Conservation (phyloP, 495 filamentous ascomycete genomes). For the Neurospora sp. region DNA sequence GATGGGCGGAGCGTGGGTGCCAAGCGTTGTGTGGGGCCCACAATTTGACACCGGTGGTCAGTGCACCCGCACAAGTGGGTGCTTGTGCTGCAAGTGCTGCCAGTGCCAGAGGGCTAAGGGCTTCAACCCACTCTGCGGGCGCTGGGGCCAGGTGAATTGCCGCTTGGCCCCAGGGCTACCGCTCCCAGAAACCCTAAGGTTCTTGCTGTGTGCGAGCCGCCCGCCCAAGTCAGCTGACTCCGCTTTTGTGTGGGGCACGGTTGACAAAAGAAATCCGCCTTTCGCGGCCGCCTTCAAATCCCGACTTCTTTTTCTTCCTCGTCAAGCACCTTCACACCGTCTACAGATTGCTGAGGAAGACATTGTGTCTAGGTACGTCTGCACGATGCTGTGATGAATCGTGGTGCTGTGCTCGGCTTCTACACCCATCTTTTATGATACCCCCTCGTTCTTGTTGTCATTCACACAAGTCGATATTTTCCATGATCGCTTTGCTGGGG, state of each 20-base stretch:
- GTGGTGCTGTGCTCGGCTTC: conserved; percentile 10
- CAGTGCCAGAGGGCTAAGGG: neutral
- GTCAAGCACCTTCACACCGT: conserved; percentile 32
- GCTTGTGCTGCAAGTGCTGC: neutral
- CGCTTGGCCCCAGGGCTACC: conserved; percentile 17
- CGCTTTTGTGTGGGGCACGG: conserved; percentile 18
- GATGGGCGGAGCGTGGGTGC: conserved; percentile 3
- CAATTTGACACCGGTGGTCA: neutral
- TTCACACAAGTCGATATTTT: neutral
- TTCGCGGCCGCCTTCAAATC: conserved; percentile 12
- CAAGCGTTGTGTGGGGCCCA: conserved; percentile 4
- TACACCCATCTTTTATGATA: conserved; percentile 16
- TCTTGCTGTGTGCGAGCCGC: neutral
- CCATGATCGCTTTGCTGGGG: neutral
- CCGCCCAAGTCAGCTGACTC: conserved; percentile 20
- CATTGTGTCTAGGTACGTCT: conserved; percentile 48
- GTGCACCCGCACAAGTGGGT: neutral
- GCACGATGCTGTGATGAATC: conserved; percentile 22
- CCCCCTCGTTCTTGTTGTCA: conserved; percentile 16
- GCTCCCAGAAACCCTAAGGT: conserved; percentile 17
- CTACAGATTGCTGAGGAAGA: conserved; percentile 46
- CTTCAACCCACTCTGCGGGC: neutral
- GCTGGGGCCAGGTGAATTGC: neutral
- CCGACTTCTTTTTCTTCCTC: conserved; percentile 15
- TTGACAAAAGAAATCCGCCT: conserved; percentile 19